Conservation (phyloP, 2,329 filamentous ascomycete genomes). For the Trichoderma semiorbis region DNA sequence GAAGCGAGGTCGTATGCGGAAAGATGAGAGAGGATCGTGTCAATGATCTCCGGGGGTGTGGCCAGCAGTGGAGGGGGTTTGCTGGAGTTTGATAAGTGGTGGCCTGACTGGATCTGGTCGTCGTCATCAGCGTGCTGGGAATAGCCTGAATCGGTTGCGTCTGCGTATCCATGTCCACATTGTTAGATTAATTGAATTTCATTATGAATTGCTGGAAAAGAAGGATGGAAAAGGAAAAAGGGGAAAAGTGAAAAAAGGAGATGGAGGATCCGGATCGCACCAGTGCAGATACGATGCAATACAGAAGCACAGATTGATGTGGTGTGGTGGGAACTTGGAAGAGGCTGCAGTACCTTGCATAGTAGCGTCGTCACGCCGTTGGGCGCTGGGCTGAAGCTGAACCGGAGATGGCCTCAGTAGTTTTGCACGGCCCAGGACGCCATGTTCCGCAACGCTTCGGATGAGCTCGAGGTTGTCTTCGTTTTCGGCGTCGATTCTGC, state of each 20-base stretch:
- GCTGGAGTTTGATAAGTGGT: neutral
- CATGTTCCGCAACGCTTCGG: slow-evolving; percentile 27
- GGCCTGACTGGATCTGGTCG: neutral
- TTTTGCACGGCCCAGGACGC: slow-evolving; percentile 8
- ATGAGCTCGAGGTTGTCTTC: slow-evolving; percentile 34
- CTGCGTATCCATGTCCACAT: neutral
- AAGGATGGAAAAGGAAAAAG: neutral
- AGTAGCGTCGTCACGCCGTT: slow-evolving; percentile 9
- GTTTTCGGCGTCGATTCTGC: slow-evolving; percentile 36
- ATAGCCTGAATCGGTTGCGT: neutral
- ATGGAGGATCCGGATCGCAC: neutral
- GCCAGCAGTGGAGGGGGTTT: slow-evolving; percentile 39
- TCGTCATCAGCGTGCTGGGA: neutral
- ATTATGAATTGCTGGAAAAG: neutral
- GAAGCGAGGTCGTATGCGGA: slow-evolving; percentile 59
- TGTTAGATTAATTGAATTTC: neutral
- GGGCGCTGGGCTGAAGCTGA: neutral
- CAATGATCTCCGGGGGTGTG: slow-evolving; percentile 73
- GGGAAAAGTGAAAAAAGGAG: neutral
- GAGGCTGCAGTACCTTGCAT: slow-evolving; percentile 16
- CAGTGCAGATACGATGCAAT: neutral
- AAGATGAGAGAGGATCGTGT: slow-evolving; percentile 66
- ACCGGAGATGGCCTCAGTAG: slow-evolving; percentile 1
- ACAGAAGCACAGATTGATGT: neutral
- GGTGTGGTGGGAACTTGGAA: neutral